Evolutionary conservation across 768 basidiomycete species (phyloP).

Genomic region (Amylocystis lapponica): DNA sequence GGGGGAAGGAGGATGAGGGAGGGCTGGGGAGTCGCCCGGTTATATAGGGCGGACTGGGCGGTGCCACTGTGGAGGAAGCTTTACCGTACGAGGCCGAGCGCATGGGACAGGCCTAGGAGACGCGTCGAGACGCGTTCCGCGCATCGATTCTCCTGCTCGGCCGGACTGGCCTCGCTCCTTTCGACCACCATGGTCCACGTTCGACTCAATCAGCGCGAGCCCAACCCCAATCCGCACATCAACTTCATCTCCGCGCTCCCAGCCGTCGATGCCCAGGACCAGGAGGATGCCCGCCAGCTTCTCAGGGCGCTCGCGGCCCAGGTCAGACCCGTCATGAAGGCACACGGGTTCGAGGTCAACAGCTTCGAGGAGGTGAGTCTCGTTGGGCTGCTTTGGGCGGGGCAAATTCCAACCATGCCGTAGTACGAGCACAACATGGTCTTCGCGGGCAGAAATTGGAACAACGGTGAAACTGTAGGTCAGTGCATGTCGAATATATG

Average conservation of each 20-base stretch:
- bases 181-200: slow-evolving; percentile 74
- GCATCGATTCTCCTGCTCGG: background rate
- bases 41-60: slow-evolving; percentile 1
- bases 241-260: slow-evolving; percentile 70
- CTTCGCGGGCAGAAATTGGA: slow-evolving; percentile 84
- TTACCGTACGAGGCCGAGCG: background rate
- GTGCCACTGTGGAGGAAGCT: no score
- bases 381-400: no score
- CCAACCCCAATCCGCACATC: slow-evolving; percentile 70
- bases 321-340: slow-evolving; percentile 78
- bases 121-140: background rate
- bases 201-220: slow-evolving; percentile 60
- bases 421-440: slow-evolving; percentile 77
- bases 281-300: slow-evolving; percentile 65
- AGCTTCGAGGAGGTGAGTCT: slow-evolving; percentile 74
- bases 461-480: slow-evolving; percentile 77
- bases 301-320: slow-evolving; percentile 79
- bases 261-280: slow-evolving; percentile 32
- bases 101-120: background rate
- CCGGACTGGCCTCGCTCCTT: no score
- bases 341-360: slow-evolving; percentile 69
- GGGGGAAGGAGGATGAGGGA: background rate
- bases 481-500: slow-evolving; percentile 4
- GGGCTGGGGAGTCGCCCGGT: background rate
- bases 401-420: background rate